Percentiles rank a stretch among this genome's conserved stretches.
Conservation (phyloP, 2,329 filamentous ascomycete species). For the Periconia sp. region DNA sequence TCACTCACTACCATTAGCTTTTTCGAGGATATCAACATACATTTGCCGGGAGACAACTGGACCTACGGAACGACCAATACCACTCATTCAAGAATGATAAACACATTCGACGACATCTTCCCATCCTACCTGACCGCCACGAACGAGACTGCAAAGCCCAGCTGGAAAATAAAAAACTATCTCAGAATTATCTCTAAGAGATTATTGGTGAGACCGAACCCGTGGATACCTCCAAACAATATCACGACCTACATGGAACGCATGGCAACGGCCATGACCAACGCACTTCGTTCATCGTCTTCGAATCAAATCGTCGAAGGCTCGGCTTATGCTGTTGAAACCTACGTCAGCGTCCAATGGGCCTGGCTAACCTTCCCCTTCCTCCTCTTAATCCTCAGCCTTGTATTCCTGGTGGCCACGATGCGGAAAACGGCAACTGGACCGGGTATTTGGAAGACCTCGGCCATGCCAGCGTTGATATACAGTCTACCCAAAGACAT, state of each 20-base stretch:
- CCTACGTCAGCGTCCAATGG: constrained; percentile 29
- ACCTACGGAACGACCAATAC: constrained; percentile 7
- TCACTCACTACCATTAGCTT: background rate
- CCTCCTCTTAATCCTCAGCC: constrained; percentile 20
- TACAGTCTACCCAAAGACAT: constrained; percentile 20
- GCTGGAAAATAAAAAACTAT: background rate
- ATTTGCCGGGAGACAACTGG: background rate
- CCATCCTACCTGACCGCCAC: constrained; percentile 6
- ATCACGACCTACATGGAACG: constrained; percentile 10
- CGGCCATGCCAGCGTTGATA: constrained; percentile 24
- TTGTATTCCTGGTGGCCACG: constrained; percentile 24
- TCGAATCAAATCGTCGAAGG: constrained; percentile 8
- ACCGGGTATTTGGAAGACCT: constrained; percentile 31
- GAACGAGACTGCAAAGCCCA: background rate
- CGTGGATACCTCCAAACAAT: constrained; percentile 13
- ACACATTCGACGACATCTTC: constrained; percentile 9
- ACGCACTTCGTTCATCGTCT: constrained; percentile 5
- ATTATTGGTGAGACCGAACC: constrained; percentile 1
- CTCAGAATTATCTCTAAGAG: background rate
- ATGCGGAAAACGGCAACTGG: constrained; percentile 24
- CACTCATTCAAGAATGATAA: background rate
- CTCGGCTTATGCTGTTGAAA: constrained; percentile 8
- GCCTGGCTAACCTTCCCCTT: constrained; percentile 33
- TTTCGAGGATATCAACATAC: background rate
- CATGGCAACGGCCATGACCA: constrained; percentile 8